These are phyloP conservation scores for Harringtonia aguacate DNA, from an alignment of 2,329 filamentous ascomycete species.

Conservation along the genomic window DNA sequence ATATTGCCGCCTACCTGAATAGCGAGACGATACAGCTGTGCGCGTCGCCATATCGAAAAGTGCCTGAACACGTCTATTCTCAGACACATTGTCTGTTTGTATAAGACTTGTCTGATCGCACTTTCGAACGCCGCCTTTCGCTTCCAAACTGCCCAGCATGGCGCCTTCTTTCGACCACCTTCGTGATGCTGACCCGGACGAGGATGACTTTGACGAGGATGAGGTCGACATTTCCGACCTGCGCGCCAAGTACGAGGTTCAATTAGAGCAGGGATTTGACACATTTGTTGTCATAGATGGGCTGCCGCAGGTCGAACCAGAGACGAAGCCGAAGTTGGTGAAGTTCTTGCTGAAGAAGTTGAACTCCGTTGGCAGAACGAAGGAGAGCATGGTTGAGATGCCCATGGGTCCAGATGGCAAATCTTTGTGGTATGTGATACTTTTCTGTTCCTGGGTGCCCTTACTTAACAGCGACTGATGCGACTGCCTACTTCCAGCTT, in stretches of 20 bases:
- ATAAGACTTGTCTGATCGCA: neutral
- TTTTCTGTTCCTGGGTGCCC: neutral
- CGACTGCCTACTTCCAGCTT: conserved; percentile 46
- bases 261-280: conserved; percentile 90
- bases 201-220: conserved; percentile 80
- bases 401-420: conserved; percentile 78
- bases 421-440: conserved; percentile 61
- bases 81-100: neutral
- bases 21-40: neutral
- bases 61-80: neutral
- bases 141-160: conserved; percentile 50
- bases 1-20: conserved; percentile 6
- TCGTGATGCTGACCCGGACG: conserved; percentile 78
- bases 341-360: conserved; percentile 96
- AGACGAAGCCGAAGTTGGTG: conserved; percentile 85
- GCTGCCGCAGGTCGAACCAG: conserved; percentile 77
- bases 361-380: conserved; percentile 71
- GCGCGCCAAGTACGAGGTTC: conserved; percentile 88
- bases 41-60: neutral
- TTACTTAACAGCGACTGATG: neutral
- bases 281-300: conserved; percentile 95
- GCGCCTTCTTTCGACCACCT: conserved; percentile 88
- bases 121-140: neutral
- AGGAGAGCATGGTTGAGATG: conserved; percentile 87
- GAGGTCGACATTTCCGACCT: conserved; percentile 95